Conservation (phyloP, 1,284 basidiomycete genomes). For the Sanghuangporus weigelae region DNA sequence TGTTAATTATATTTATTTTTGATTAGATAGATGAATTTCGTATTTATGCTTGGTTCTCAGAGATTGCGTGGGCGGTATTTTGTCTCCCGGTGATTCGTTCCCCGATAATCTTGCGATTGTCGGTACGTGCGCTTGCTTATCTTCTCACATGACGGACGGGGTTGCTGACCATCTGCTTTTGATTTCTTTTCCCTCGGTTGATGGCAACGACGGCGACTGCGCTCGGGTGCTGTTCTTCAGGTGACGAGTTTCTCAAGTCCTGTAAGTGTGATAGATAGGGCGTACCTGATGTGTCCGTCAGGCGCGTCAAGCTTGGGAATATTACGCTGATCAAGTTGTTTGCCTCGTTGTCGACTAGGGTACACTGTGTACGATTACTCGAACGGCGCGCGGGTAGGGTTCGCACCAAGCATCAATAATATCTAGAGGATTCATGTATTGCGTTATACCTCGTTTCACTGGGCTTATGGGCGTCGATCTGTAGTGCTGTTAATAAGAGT, state of each 20-base stretch:
- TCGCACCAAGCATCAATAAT: conserved; percentile 55
- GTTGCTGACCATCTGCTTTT: not conserved
- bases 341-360: conserved; percentile 33
- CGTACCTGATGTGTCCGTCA: not conserved
- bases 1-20: conserved; percentile 7
- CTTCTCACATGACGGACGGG: not conserved
- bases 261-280: conserved; percentile 35
- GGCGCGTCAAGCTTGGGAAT: conserved; percentile 3
- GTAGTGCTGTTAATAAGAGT: not conserved
- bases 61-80: conserved; percentile 64
- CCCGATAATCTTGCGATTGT: conserved; percentile 56
- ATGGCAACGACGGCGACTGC: conserved; percentile 1
- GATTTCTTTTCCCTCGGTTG: not conserved
- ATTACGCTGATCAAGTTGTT: conserved; percentile 9
- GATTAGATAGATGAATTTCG: not conserved
- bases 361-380: conserved; percentile 58
- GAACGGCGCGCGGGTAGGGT: conserved; percentile 49
- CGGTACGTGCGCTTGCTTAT: conserved; percentile 30
- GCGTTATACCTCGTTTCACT: not conserved
- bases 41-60: conserved; percentile 22
- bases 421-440: not conserved
- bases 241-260: conserved; percentile 68
- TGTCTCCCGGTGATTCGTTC: conserved; percentile 46
- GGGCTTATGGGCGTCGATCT: not conserved
- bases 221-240: conserved; percentile 25